Base-by-base conservation (phyloP, 768 basidiomycete genomes). In the Russula sp. region DNA sequence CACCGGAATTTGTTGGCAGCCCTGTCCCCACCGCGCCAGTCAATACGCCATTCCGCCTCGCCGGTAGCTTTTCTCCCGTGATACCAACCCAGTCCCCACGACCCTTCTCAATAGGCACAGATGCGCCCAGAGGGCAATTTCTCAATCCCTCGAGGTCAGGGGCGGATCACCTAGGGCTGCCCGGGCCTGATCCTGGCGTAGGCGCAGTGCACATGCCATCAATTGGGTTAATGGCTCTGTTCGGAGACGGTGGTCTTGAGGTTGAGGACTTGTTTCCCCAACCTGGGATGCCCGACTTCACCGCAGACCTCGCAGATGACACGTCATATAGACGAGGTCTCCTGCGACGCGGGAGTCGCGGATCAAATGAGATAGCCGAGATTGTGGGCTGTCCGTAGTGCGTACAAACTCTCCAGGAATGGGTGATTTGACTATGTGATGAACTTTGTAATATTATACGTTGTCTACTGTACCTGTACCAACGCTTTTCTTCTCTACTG, bases 181-280 rank as follows among this genome's bases (percentile, higher is more conserved):
- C 47, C 18, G 45, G 40, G 34, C 14, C 54, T 8, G 55, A 61
- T 42, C 14, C 55, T 13, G 42, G 39, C 14, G 4, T 44, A n/a
- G 44, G 14, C 27, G 16, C 40, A 39, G 39, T 52, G 31, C 48
- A n/a, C 13, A 66, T 57, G 27, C 42, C 58, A 20, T 42, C 67
- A 18, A 51, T 18, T 22, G 65, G 57, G 34, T 31, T 68, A 27
- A 57, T 66, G 58, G 55, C 67, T n/a, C 48, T 66, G 10, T 57
- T 66, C 39, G 55, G 34, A 13, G 67, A 63, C 22, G 45, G 58
- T 18, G 40, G 27, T 27, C 52, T 66, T 42, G 58, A 63, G 34
- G 45, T 61, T 42, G 22, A 42, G 1, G 45, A 34, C 34, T 32
- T 64, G 49, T 64, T 60, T 55, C 40, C 40, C 22, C 18, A 11